phyloP scores from a whole-genome alignment of 2,329 filamentous ascomycete species.

The Claviceps fusiformis region DNA sequence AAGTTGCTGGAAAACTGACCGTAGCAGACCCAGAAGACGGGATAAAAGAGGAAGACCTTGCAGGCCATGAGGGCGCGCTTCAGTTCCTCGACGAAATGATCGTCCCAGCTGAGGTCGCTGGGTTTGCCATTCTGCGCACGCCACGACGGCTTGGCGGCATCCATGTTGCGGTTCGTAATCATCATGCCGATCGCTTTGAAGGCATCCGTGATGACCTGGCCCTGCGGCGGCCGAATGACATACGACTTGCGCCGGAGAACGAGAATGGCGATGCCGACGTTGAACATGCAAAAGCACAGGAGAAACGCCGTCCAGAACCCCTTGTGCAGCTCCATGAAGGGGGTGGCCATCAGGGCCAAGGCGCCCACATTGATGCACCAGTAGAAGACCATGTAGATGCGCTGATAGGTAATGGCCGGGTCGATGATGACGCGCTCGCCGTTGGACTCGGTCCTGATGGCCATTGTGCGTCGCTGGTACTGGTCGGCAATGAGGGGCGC shows the following conservation, averaged over 20 bases:
- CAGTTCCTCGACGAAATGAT: slow-evolving; percentile 59
- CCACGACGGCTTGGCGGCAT: slow-evolving; percentile 55
- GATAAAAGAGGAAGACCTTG: slow-evolving; percentile 55
- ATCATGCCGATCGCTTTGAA: slow-evolving; percentile 36
- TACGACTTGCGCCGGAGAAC: slow-evolving; percentile 32
- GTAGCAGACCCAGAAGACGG: slow-evolving; percentile 56
- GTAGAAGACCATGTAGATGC: slow-evolving; percentile 65
- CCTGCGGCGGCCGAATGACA: slow-evolving; percentile 40
- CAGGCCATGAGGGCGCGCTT: slow-evolving; percentile 54
- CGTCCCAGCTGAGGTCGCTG: slow-evolving; percentile 43
- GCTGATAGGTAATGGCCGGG: slow-evolving; percentile 50
- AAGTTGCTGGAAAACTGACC: slow-evolving; percentile 55
- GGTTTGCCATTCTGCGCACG: slow-evolving; percentile 36
- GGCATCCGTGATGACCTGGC: slow-evolving; percentile 50
- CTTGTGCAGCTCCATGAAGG: slow-evolving; percentile 52
- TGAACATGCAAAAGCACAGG: slow-evolving; percentile 47
- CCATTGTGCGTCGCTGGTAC: slow-evolving; percentile 40
- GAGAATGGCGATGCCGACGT: slow-evolving; percentile 41
- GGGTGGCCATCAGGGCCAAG: slow-evolving; percentile 51
- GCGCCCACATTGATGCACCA: slow-evolving; percentile 62
- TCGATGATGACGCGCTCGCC: slow-evolving; percentile 53
- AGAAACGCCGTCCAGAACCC: slow-evolving; percentile 55
- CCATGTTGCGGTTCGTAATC: slow-evolving; percentile 27
- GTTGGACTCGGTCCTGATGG: slow-evolving; percentile 30
- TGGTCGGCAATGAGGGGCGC: slow-evolving; percentile 50